phyloP scores from a whole-genome alignment of 495 filamentous ascomycete genomes.

The Bacidia gigantensis region DNA sequence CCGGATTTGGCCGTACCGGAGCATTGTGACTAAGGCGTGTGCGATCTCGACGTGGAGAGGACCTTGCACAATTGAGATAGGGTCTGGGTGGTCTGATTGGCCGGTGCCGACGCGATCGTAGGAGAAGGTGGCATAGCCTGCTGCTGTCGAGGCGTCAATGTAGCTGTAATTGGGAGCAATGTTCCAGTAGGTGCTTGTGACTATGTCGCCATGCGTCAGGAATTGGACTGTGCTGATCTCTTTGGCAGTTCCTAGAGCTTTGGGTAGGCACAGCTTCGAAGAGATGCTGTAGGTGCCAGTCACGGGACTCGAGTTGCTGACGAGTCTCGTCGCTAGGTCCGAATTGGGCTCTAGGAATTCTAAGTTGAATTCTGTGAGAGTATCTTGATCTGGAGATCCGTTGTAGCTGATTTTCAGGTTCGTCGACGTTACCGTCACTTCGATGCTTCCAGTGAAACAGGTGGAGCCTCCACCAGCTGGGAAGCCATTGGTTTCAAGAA shows the following conservation, averaged over 20 bases:
- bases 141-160: conserved; percentile 20
- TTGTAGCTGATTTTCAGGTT: background rate
- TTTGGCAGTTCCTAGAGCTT: conserved; percentile 4
- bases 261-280: conserved; percentile 20
- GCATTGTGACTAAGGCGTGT: conserved; percentile 21
- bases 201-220: conserved; percentile 20
- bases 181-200: conserved; percentile 23
- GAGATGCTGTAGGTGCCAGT: conserved; percentile 16
- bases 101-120: conserved; percentile 32
- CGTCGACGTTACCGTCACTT: background rate
- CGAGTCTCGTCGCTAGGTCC: background rate
- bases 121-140: conserved; percentile 28
- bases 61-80: conserved; percentile 24
- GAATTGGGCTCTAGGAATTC: background rate
- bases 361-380: background rate
- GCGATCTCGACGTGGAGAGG: conserved; percentile 26
- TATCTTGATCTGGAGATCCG: background rate
- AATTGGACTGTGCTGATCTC: conserved; percentile 19
- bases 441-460: background rate
- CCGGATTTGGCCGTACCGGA: conserved; percentile 18
- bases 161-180: conserved; percentile 20
- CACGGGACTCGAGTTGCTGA: background rate
- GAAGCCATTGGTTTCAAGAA: too few relatives aligned
- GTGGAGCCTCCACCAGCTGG: background rate
- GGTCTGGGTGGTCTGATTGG: conserved; percentile 24